Percentiles rank a stretch among this genome's conserved stretches.
Conservation (phyloP, 2,329 filamentous ascomycete genomes). For the Aspergillus chevalieri region DNA sequence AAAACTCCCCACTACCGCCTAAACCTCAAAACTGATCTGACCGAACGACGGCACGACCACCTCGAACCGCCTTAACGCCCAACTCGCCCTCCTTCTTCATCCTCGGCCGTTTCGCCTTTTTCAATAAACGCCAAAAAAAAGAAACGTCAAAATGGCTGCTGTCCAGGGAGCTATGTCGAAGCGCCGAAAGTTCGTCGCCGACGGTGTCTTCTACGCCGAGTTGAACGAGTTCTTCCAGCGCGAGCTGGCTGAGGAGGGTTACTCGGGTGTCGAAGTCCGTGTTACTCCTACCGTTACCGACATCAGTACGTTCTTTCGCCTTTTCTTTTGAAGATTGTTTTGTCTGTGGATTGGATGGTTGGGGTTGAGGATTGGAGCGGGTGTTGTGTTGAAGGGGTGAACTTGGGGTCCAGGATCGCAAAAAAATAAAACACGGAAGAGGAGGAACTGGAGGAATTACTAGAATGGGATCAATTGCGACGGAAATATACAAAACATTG, state of each 20-base stretch:
- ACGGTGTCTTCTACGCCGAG: constrained; percentile 99
- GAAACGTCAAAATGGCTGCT: constrained; percentile 44
- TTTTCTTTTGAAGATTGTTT: constrained; percentile 10
- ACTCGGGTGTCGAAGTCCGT: constrained; percentile 99
- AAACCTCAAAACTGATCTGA: constrained; percentile 27
- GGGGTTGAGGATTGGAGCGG: neutral
- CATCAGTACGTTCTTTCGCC: constrained; percentile 60
- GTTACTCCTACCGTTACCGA: constrained; percentile 99
- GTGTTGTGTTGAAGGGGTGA: no score
- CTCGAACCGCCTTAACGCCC: constrained; percentile 24
- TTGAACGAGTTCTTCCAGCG: constrained; percentile 99
- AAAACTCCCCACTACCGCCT: constrained; percentile 37
- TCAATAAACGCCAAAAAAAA: constrained; percentile 26
- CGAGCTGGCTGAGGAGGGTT: constrained; percentile 99
- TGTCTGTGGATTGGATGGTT: constrained; percentile 7
- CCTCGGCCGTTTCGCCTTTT: constrained; percentile 30
- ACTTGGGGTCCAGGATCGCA: no score
- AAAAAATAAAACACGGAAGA: no score
- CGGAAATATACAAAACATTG: constrained; percentile 5
- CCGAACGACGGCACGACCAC: constrained; percentile 21
- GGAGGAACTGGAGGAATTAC: no score
- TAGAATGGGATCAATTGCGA: neutral
- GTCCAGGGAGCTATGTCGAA: constrained; percentile 49
- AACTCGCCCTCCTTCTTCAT: constrained; percentile 20
- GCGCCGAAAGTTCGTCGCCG: constrained; percentile 72